Evolutionary conservation across 106 monocot species (phyloP).

Genomic region (Dioscorea alata): DNA sequence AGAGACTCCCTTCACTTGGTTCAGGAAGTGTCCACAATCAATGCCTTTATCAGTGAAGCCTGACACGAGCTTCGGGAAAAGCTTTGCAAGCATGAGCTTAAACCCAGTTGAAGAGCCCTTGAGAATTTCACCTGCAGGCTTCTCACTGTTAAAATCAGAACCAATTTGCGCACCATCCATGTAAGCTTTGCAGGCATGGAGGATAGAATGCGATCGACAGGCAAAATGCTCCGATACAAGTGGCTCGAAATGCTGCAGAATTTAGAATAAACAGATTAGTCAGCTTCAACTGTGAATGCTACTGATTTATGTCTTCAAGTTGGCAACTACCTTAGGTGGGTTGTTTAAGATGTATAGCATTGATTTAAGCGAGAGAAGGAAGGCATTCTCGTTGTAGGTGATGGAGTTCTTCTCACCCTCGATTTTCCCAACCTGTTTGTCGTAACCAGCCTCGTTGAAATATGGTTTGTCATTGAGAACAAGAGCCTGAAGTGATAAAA

Average conservation of each 20-base stretch:
- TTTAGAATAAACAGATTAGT: not conserved
- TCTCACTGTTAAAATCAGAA: constrained; percentile 1
- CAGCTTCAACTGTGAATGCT: not conserved
- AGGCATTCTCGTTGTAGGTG: constrained; percentile 69
- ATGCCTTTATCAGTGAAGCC: constrained; percentile 39
- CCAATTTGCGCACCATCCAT: constrained; percentile 52
- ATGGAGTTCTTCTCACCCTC: constrained; percentile 69
- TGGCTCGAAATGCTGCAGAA: constrained; percentile 53
- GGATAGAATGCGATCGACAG: constrained; percentile 29
- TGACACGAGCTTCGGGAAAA: constrained; percentile 46
- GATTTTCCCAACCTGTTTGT: constrained; percentile 54
- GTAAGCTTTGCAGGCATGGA: constrained; percentile 61
- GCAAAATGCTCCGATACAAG: constrained; percentile 62
- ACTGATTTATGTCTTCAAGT: not conserved
- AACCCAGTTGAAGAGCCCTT: constrained; percentile 48
- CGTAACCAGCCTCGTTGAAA: constrained; percentile 78
- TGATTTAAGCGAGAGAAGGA: constrained; percentile 60
- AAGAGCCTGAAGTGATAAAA: constrained; percentile 74
- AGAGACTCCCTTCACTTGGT: not conserved
- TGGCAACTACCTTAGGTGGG: constrained; percentile 57
- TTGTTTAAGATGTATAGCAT: constrained; percentile 48
- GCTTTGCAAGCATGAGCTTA: constrained; percentile 55
- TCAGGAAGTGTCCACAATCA: constrained; percentile 23
- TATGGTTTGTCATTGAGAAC: constrained; percentile 77
- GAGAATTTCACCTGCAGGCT: not conserved